These are phyloP conservation scores for Cladophialophora psammophila DNA, from an alignment of 2,329 filamentous ascomycete species.

Conservation along the genomic window DNA sequence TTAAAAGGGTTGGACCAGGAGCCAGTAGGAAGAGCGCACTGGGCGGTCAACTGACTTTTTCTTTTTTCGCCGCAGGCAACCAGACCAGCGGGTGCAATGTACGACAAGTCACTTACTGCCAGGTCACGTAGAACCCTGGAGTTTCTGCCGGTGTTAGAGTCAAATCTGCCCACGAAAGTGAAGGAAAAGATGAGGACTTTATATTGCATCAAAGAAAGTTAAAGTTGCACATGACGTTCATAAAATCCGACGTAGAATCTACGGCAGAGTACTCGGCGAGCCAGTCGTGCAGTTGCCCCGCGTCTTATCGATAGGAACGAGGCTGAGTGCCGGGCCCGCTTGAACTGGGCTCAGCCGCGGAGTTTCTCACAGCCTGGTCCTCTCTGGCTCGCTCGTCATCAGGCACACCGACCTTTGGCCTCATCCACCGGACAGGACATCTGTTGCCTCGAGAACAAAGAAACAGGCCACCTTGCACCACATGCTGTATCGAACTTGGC, in stretches of 20 bases:
- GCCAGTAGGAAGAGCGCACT: conserved; percentile 1
- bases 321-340: conserved; percentile 4
- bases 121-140: not conserved
- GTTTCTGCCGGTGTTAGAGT: not conserved
- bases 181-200: not conserved
- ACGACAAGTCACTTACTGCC: not conserved
- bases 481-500: not conserved
- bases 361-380: conserved; percentile 9
- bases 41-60: not conserved
- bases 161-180: not conserved
- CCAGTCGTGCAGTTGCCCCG: not conserved
- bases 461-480: conserved; percentile 17
- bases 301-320: conserved; percentile 19
- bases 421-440: not conserved
- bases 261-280: not conserved
- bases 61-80: not conserved
- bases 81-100: not conserved
- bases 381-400: conserved; percentile 1
- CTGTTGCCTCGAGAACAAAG: conserved; percentile 15
- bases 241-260: not conserved
- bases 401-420: conserved; percentile 16
- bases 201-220: not conserved
- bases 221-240: not conserved
- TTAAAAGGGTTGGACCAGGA: not conserved
- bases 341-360: conserved; percentile 3